Percentiles rank a stretch among this genome's conserved stretches.
These are phyloP conservation scores for Talaromyces thailandensis DNA, from an alignment of 495 filamentous ascomycete species.

Conservation along the genomic window DNA sequence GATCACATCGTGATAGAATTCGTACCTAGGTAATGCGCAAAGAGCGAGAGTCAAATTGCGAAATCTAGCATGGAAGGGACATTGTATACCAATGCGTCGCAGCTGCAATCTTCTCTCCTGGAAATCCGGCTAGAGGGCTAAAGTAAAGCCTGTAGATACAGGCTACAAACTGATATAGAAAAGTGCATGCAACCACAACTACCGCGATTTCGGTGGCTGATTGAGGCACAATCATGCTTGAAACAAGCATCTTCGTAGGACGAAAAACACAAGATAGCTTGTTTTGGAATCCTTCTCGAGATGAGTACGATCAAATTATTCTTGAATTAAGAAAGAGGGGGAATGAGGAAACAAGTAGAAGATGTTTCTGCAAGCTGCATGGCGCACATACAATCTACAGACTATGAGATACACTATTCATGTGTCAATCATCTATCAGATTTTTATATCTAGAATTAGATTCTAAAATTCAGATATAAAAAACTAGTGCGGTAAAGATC, in stretches of 20 bases:
- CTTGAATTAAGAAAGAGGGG: background rate
- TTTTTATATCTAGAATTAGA: background rate
- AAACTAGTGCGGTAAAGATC: background rate
- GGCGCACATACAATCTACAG: background rate
- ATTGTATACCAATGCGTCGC: slow-evolving; percentile 16
- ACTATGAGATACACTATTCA: background rate
- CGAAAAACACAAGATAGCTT: background rate
- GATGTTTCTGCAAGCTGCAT: background rate
- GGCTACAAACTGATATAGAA: background rate
- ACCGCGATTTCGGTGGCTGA: background rate
- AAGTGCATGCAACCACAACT: background rate
- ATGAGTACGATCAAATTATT: too few relatives aligned
- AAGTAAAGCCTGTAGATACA: slow-evolving; percentile 5
- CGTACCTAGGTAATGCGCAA: background rate
- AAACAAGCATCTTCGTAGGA: background rate
- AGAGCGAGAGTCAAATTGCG: background rate
- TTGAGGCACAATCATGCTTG: background rate
- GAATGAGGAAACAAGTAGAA: background rate
- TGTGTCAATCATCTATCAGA: background rate
- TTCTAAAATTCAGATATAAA: background rate
- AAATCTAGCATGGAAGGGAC: background rate
- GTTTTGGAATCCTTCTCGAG: background rate
- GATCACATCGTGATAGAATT: slow-evolving; percentile 3
- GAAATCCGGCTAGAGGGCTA: slow-evolving; percentile 5
- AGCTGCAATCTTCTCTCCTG: slow-evolving; percentile 17